Evolutionary conservation across 2,329 filamentous ascomycete species (phyloP), one percentile per base, ranked within the genome.

Genomic region (Cytospora chrysosperma): DNA sequence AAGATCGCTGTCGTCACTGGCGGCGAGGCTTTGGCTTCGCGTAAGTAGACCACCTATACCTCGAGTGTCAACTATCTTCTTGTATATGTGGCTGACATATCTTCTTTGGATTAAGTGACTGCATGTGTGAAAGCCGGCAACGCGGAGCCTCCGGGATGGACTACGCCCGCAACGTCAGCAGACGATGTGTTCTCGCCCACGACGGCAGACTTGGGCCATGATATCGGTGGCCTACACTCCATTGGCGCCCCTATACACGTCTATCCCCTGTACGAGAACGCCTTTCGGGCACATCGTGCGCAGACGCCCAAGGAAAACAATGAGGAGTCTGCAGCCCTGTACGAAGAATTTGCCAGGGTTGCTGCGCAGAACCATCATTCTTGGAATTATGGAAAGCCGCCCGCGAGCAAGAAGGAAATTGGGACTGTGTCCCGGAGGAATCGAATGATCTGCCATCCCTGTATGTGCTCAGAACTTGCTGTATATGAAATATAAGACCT

Each of bases 191-290:
- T 60, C 73, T 82, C 37, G 72, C 76, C 19, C 77, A 83, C 0
- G 76, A 79, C 24, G 69, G 74, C 2, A 79, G 85, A 59, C 81
- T 84, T 71, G 75, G 81, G 3, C 79, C 24, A 65, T 57, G 84
- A 83, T 68, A 70, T 85, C 15, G 86, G 85, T 1, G 79, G 81
- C 1, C 75, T 76, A 2, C 87, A 90, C 68, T 77, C 76, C 2
- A 82, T 90, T 13, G 86, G 87, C 0, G 78, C 84, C 0, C 87
- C 88, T 0, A 87, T 89, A 13, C 87, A 90, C 34, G 77, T 90
- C 0, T 90, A 90, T 68, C 86, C 88, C 0, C 70, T 90, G 0
- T 90, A 88, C 68, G 88, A 90, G 67, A 88, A 88, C 66, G 84
- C 75, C 0, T 86, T 87, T 60, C 79, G 87, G 34, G 86, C 85